Percentiles rank a stretch among this genome's conserved stretches.
phyloP scores from a whole-genome alignment of 2,329 filamentous ascomycete species.

The Setomelanomma holmii region DNA sequence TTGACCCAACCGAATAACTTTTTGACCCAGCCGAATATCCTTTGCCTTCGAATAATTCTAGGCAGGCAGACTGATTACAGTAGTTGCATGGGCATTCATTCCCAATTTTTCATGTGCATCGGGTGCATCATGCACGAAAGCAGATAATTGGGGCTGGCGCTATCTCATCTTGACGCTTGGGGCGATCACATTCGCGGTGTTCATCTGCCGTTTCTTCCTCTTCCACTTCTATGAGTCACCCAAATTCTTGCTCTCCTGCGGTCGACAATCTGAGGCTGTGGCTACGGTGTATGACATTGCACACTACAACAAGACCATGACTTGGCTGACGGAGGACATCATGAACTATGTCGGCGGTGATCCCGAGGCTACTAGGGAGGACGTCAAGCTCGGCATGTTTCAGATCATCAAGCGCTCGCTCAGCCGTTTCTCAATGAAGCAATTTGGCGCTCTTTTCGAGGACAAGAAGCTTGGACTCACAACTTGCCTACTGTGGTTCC shows the following conservation, averaged over 20 bases:
- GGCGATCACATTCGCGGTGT: slow-evolving; percentile 77
- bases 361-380: slow-evolving; percentile 48
- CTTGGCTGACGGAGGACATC: slow-evolving; percentile 71
- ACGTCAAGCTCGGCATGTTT: slow-evolving; percentile 48
- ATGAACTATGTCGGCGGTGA: slow-evolving; percentile 61
- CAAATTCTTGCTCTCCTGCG: slow-evolving; percentile 79
- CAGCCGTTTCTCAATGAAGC: slow-evolving; percentile 70
- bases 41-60: too few species aligned
- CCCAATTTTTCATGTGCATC: slow-evolving; percentile 65
- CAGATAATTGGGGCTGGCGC: slow-evolving; percentile 75
- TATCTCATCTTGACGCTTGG: slow-evolving; percentile 76
- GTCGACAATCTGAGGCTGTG: slow-evolving; percentile 79
- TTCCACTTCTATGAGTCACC: slow-evolving; percentile 87
- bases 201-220: slow-evolving; percentile 76
- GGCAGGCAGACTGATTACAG: neutral
- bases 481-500: slow-evolving; percentile 71
- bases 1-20: too few species aligned
- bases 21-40: too few species aligned
- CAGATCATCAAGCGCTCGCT: slow-evolving; percentile 67
- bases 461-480: slow-evolving; percentile 57
- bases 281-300: slow-evolving; percentile 81
- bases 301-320: slow-evolving; percentile 65
- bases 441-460: slow-evolving; percentile 69
- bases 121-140: slow-evolving; percentile 51
- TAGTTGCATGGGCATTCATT: slow-evolving; percentile 77